These are phyloP conservation scores for Pleurotus citrinopileatus DNA, from an alignment of 768 basidiomycete genomes.

Conservation along the genomic window DNA sequence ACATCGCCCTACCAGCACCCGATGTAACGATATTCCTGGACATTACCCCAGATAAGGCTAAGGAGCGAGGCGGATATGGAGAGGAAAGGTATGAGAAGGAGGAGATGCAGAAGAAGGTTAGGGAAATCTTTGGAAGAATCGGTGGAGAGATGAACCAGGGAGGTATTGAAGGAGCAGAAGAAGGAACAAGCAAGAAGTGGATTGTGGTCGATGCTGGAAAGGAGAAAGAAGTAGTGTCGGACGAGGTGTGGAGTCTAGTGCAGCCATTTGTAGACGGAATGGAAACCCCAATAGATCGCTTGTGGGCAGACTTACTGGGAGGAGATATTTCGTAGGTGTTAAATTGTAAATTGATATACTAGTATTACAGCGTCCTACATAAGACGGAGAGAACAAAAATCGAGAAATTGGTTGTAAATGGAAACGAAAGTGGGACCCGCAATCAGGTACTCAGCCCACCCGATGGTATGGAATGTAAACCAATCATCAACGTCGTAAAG, in stretches of 20 bases:
- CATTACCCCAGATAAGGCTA: slow-evolving; percentile 67
- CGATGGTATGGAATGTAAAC: neutral
- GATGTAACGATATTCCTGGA: slow-evolving; percentile 89
- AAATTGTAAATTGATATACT: neutral
- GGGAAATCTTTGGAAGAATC: slow-evolving; percentile 56
- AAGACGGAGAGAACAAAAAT: neutral
- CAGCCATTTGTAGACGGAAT: slow-evolving; percentile 38
- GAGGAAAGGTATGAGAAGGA: slow-evolving; percentile 84
- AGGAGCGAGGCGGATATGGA: slow-evolving; percentile 75
- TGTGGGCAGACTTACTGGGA: slow-evolving; percentile 41
- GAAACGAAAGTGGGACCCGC: neutral
- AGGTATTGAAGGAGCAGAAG: slow-evolving; percentile 13
- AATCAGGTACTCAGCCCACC: neutral
- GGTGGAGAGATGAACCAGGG: slow-evolving; percentile 41
- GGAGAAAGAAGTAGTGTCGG: slow-evolving; percentile 44
- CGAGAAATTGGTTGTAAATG: neutral
- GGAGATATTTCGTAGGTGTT: neutral
- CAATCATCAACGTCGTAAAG: neutral
- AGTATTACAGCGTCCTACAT: neutral
- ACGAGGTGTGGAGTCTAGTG: slow-evolving; percentile 54
- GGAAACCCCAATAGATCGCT: slow-evolving; percentile 37
- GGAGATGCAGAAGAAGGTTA: slow-evolving; percentile 68
- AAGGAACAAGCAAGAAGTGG: slow-evolving; percentile 36
- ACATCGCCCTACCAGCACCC: slow-evolving; percentile 84
- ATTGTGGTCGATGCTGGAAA: slow-evolving; percentile 56